phyloP scores from a whole-genome alignment of 2,329 filamentous ascomycete genomes.

The Fusarium lateritium region DNA sequence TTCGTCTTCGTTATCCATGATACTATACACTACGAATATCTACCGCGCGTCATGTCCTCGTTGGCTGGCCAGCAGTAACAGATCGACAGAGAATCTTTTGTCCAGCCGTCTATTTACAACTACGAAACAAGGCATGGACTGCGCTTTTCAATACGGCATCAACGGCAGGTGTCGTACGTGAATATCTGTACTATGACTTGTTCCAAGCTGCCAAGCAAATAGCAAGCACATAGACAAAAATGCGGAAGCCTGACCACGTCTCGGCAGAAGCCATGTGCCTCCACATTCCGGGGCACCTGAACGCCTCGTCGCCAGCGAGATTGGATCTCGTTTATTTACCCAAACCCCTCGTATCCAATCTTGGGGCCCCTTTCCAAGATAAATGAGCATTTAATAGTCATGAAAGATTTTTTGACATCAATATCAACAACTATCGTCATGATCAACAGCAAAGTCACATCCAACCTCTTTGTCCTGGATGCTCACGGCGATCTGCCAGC shows the following conservation, averaged over 20 bases:
- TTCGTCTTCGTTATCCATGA: background rate
- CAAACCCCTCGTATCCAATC: slow-evolving; percentile 8
- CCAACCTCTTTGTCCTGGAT: slow-evolving; percentile 24
- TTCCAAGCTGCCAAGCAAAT: slow-evolving; percentile 17
- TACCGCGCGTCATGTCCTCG: slow-evolving; percentile 12
- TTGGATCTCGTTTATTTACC: slow-evolving; percentile 31
- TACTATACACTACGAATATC: background rate
- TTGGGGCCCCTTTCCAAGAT: background rate
- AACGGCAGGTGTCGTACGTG: background rate
- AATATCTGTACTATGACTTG: background rate
- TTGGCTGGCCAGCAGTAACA: slow-evolving; percentile 24
- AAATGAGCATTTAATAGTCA: background rate
- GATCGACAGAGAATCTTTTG: slow-evolving; percentile 24
- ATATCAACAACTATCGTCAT: slow-evolving; percentile 11
- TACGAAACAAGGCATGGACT: slow-evolving; percentile 1
- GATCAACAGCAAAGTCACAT: background rate
- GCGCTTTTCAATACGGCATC: slow-evolving; percentile 5
- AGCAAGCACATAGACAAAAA: background rate
- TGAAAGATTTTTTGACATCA: background rate
- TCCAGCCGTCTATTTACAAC: slow-evolving; percentile 17
- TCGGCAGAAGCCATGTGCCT: slow-evolving; percentile 13
- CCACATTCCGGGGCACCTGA: slow-evolving; percentile 12
- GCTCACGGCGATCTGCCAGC: slow-evolving; percentile 6
- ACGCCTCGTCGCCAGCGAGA: slow-evolving; percentile 29
- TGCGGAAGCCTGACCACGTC: slow-evolving; percentile 20